These are phyloP conservation scores for Umbilicus rupestris DNA, from an alignment of 164 flowering plant species.

Conservation along the genomic window DNA sequence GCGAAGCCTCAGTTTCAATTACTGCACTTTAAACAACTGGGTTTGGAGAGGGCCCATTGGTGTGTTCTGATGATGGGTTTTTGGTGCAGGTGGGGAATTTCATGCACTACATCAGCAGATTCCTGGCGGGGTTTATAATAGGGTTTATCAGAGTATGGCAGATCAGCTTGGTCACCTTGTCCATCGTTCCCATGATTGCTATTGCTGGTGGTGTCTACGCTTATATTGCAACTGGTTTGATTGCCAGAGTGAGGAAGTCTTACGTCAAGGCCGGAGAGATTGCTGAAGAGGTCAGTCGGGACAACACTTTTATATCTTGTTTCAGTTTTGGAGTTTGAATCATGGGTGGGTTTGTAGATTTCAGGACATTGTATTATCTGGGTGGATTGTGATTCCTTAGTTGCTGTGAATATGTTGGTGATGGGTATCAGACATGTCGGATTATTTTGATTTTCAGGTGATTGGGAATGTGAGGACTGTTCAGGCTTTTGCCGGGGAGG, in stretches of 20 bases:
- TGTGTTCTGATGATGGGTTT: neutral
- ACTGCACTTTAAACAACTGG: neutral
- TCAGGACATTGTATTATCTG: no score
- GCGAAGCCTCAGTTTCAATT: neutral
- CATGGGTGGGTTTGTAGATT: no score
- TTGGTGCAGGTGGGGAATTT: slow-evolving; percentile 75
- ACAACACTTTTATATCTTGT: neutral
- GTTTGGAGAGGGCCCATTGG: neutral
- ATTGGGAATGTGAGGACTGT: slow-evolving; percentile 90
- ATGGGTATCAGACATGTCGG: neutral
- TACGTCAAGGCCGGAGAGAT: slow-evolving; percentile 88
- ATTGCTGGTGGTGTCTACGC: slow-evolving; percentile 89
- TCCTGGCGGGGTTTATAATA: slow-evolving; percentile 64
- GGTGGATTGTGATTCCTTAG: neutral
- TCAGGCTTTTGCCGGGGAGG: slow-evolving; percentile 95
- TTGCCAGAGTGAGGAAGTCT: slow-evolving; percentile 76
- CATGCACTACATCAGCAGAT: slow-evolving; percentile 88
- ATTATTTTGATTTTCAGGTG: slow-evolving; percentile 32
- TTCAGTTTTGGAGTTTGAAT: neutral
- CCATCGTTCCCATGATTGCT: slow-evolving; percentile 91
- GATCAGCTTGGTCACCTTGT: slow-evolving; percentile 80
- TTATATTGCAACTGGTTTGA: slow-evolving; percentile 67
- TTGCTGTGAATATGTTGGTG: neutral
- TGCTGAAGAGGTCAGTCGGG: slow-evolving; percentile 71
- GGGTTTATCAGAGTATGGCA: slow-evolving; percentile 92